Evolutionary conservation across 192 early-diverging fungal species (phyloP).

Genomic region (Backusella australiensis): DNA sequence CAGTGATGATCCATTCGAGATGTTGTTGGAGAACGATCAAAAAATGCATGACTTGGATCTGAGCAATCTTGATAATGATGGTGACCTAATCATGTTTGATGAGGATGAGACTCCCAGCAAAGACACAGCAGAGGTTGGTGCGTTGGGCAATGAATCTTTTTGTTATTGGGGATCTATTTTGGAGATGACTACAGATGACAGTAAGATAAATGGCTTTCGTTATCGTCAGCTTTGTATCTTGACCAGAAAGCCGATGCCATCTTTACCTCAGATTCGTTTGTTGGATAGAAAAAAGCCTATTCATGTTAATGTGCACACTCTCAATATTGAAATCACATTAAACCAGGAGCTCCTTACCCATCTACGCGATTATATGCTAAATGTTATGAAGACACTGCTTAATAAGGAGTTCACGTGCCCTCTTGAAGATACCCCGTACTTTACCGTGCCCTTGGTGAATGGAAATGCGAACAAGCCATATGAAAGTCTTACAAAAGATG

Average conservation of each 20-base stretch:
- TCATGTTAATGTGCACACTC: constrained; percentile 13
- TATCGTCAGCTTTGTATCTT: constrained; percentile 45
- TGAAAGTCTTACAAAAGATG: constrained; percentile 34
- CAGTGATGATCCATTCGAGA: not conserved
- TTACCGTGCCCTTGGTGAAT: constrained; percentile 50
- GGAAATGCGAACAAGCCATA: constrained; percentile 5
- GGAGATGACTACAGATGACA: not conserved
- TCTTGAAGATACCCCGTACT: constrained; percentile 45
- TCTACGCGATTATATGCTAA: constrained; percentile 50
- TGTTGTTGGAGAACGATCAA: not conserved
- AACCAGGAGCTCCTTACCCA: constrained; percentile 32
- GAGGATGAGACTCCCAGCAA: not conserved
- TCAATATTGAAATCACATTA: constrained; percentile 22
- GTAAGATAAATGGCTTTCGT: constrained; percentile 15
- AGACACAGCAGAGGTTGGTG: not conserved
- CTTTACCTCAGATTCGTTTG: constrained; percentile 24
- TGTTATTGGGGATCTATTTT: constrained; percentile 34
- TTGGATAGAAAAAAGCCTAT: constrained; percentile 21
- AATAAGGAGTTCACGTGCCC: constrained; percentile 48
- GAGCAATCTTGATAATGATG: not conserved
- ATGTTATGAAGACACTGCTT: constrained; percentile 44
- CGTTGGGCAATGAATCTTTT: not conserved
- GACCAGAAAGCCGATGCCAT: constrained; percentile 38
- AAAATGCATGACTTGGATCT: too few relatives aligned
- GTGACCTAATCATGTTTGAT: not conserved